A percentile compares a stretch with the other conserved stretches of the same genome.
Conservation (phyloP, 768 basidiomycete species). For the Saitozyma podzolica region DNA sequence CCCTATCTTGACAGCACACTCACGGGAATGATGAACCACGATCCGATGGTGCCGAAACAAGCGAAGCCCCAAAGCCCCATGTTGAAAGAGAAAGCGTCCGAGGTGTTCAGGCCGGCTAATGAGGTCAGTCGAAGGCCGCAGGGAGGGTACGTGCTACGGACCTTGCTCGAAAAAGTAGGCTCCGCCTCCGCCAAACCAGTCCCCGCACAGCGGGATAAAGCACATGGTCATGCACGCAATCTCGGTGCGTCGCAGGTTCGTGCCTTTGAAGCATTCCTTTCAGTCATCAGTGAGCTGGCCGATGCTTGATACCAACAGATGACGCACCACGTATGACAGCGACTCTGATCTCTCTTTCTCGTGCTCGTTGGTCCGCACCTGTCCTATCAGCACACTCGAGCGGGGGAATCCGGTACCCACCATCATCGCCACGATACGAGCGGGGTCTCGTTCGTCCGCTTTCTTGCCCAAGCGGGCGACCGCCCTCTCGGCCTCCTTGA, state of each 20-base stretch:
- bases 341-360: conserved; percentile 3
- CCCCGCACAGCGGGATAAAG: too few species aligned
- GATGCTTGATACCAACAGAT: too few species aligned
- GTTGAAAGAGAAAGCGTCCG: conserved; percentile 8
- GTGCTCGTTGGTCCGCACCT: conserved; percentile 15
- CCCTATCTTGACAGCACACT: background rate
- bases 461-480: background rate
- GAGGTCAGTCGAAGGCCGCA: too few species aligned
- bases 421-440: conserved; percentile 5
- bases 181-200: background rate
- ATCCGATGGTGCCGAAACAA: conserved; percentile 3
- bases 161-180: conserved; percentile 23
- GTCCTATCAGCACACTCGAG: conserved; percentile 25
- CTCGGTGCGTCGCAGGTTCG: conserved; percentile 32
- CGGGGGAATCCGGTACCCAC: conserved; percentile 17
- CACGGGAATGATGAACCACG: conserved; percentile 5
- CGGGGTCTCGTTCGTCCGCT: background rate
- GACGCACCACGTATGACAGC: too few species aligned
- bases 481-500: conserved; percentile 15
- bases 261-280: conserved; percentile 25
- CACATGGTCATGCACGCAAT: conserved; percentile 10
- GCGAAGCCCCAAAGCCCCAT: conserved; percentile 5
- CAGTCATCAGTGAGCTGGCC: too few species aligned
- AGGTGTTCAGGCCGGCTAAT: conserved; percentile 3
- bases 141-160: too few species aligned